Evolutionary conservation across 2,329 filamentous ascomycete species (phyloP).

Genomic region (Talaromyces sp.): DNA sequence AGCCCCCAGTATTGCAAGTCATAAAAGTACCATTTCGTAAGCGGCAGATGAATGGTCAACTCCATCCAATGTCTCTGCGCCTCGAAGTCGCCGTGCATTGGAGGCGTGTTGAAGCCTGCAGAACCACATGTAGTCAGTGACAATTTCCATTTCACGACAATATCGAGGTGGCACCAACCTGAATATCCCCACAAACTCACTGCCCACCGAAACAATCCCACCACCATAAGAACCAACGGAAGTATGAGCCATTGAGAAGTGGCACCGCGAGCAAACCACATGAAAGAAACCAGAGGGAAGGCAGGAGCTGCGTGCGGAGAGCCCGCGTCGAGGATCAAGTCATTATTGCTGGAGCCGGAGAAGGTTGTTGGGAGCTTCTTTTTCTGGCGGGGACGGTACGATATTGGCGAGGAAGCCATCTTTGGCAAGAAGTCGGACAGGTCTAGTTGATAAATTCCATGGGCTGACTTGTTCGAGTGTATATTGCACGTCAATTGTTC

Average conservation of each 20-base stretch:
- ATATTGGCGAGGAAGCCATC: slow-evolving; percentile 25
- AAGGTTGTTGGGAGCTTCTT: slow-evolving; percentile 31
- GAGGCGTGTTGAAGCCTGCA: slow-evolving; percentile 69
- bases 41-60: slow-evolving; percentile 78
- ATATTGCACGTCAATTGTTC: not conserved
- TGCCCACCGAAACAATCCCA: slow-evolving; percentile 89
- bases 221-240: slow-evolving; percentile 80
- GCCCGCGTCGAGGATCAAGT: slow-evolving; percentile 40
- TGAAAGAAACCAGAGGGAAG: slow-evolving; percentile 87
- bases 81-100: slow-evolving; percentile 96
- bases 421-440: not conserved
- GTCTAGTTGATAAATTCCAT: not conserved
- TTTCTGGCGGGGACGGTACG: slow-evolving; percentile 44
- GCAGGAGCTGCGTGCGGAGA: slow-evolving; percentile 56
- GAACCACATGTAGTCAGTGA: slow-evolving; percentile 10
- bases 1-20: slow-evolving; percentile 96
- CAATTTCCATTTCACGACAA: not conserved
- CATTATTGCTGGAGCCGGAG: slow-evolving; percentile 38
- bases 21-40: slow-evolving; percentile 97
- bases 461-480: not conserved
- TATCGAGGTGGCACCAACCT: slow-evolving; percentile 48
- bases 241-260: slow-evolving; percentile 91
- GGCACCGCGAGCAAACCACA: slow-evolving; percentile 78
- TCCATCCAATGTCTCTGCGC: slow-evolving; percentile 99
- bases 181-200: slow-evolving; percentile 93